Evolutionary conservation across 2,329 filamentous ascomycete genomes (phyloP).

Genomic region (Epichloe coenophiala): DNA sequence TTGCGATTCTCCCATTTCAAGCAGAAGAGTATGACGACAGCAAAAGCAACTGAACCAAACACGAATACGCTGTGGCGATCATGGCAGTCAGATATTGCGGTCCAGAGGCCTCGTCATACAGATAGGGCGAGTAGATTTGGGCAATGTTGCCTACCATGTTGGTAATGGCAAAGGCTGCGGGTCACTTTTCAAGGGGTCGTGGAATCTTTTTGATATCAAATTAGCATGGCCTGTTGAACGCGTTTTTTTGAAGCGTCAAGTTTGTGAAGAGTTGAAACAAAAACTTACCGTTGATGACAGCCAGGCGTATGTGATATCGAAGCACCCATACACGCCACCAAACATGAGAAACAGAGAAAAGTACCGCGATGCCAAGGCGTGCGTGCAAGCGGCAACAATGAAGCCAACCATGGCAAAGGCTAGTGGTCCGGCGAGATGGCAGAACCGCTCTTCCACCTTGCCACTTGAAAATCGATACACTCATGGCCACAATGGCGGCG

Average conservation of each 20-base stretch:
- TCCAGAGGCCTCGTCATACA: conserved; percentile 1
- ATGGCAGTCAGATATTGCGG: conserved; percentile 5
- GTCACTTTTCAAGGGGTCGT: conserved; percentile 4
- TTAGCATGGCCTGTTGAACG: neutral
- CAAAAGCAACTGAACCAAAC: neutral
- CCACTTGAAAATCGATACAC: conserved; percentile 59
- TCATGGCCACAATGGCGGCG: conserved; percentile 44
- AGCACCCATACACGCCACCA: conserved; percentile 5
- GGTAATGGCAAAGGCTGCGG: conserved; percentile 3
- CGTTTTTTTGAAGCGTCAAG: neutral
- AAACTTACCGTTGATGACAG: conserved; percentile 4
- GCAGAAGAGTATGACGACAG: neutral
- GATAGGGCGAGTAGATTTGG: conserved; percentile 4
- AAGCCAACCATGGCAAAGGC: conserved; percentile 49
- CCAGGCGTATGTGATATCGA: conserved; percentile 4
- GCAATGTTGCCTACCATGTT: conserved; percentile 6
- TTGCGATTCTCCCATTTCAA: conserved; percentile 3
- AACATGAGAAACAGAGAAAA: conserved; percentile 5
- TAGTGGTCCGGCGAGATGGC: conserved; percentile 51
- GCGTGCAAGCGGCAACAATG: conserved; percentile 52
- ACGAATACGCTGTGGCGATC: conserved; percentile 4
- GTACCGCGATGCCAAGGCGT: neutral
- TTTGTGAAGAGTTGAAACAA: neutral
- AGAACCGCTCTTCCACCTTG: conserved; percentile 54
- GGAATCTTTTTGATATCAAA: neutral